phyloP scores from a whole-genome alignment of 2,329 filamentous ascomycete genomes.

The Mycosphaerella sp. region DNA sequence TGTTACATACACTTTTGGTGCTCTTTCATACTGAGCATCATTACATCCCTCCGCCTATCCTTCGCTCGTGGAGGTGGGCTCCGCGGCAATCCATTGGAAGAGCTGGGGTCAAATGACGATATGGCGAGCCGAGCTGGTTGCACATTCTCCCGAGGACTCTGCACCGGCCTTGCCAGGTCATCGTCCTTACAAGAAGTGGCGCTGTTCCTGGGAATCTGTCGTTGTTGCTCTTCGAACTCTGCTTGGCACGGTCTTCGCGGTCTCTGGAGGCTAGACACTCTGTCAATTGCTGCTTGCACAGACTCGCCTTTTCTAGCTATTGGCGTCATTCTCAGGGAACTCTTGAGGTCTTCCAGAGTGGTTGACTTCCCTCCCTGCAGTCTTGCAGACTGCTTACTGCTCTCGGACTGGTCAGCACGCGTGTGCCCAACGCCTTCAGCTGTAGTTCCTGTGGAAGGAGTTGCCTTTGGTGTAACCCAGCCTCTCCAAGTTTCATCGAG shows the following conservation, averaged over 20 bases:
- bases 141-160: neutral
- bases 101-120: conserved; percentile 1
- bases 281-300: conserved; percentile 15
- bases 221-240: conserved; percentile 1
- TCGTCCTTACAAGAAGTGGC: neutral
- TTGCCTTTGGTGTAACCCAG: conserved; percentile 18
- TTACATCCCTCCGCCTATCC: conserved; percentile 10
- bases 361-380: neutral
- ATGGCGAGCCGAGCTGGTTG: neutral
- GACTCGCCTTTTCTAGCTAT: conserved; percentile 18
- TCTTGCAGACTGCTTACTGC: neutral
- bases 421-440: conserved; percentile 1
- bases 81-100: neutral
- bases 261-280: conserved; percentile 13
- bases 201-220: neutral
- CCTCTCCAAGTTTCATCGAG: conserved; percentile 16
- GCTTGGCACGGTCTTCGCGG: conserved; percentile 11
- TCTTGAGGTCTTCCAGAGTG: conserved; percentile 11
- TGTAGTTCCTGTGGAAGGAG: conserved; percentile 7
- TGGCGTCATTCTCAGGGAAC: conserved; percentile 21
- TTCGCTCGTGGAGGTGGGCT: conserved; percentile 3
- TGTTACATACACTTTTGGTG: conserved; percentile 5
- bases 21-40: conserved; percentile 1
- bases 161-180: neutral
- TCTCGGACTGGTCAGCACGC: conserved; percentile 2